Base-by-base conservation (phyloP, 495 filamentous ascomycete species). In the Podospora tetraspora region DNA sequence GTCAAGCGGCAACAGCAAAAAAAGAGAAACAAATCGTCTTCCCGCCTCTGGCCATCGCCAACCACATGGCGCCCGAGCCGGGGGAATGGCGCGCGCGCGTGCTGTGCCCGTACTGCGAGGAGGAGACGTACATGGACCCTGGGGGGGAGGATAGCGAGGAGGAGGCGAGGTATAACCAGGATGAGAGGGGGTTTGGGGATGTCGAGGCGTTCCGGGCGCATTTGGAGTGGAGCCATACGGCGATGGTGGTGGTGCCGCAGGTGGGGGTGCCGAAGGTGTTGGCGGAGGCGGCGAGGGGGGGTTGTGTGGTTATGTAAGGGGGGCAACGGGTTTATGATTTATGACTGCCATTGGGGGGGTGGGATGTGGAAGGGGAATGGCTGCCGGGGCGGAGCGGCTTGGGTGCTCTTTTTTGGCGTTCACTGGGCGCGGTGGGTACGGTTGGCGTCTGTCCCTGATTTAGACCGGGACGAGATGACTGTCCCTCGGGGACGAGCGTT, bases 71-170 rank as follows among this genome's bases (percentile, higher is more conserved):
- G 19, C 82, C 82, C 0, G 73, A 75, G 10, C 59, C 64, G 27
- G 79, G 78, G 52, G 80, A 79, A 24, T 84, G 79, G 77, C 77
- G 73, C 67, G 78, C 81, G 23, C 72, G 75, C 24, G 68, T 84
- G 57, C 60, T 79, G 52, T 84, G 82, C 57, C 81, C 82, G 34
- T 80, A 77, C 61, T 84, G 82, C 71, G 82, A 83, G 62, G 81
- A 84, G 63, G 79, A 79, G 63, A 81, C 77, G 30, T 82, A 83
- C 69, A 69, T 81, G 52, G 81, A 82, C 63, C 77, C 80, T 65
- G 81, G 80, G 29, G 81, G 79, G 27, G 79, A 80, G 69, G 75
- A 75, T 59, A 72, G 75, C 59, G 77, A 76, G 59, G 82, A 84
- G 57, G 77, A 80, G 66, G 71, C 80, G 59, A 75, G 71, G 61